phyloP scores from a whole-genome alignment of 352 stramenopile species.

The Phytophthora pini region DNA sequence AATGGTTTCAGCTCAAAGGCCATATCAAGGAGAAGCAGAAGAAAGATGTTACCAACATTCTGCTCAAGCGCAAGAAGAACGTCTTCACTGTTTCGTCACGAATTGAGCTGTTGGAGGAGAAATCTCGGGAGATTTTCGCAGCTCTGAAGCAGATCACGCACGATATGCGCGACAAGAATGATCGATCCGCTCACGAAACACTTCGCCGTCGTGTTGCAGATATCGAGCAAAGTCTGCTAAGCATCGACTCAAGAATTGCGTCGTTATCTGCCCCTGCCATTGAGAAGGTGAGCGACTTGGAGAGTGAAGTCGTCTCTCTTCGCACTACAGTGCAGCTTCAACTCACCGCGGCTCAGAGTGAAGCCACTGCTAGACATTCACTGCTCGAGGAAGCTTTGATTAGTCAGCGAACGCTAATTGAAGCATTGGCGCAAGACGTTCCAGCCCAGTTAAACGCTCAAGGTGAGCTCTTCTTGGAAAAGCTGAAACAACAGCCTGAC shows the following conservation, averaged over 20 bases:
- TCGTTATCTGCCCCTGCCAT: slow-evolving; percentile 45
- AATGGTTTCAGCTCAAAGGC: slow-evolving; percentile 76
- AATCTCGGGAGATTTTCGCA: slow-evolving; percentile 70
- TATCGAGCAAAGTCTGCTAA: slow-evolving; percentile 55
- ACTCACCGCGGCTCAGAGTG: slow-evolving; percentile 36
- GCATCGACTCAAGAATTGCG: slow-evolving; percentile 50
- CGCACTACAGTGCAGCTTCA: slow-evolving; percentile 46
- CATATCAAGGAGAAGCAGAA: slow-evolving; percentile 84
- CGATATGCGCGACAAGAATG: slow-evolving; percentile 65
- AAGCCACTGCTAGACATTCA: slow-evolving; percentile 37
- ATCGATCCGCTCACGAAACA: slow-evolving; percentile 45
- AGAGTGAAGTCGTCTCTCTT: slow-evolving; percentile 42
- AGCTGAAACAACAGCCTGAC: slow-evolving; percentile 51
- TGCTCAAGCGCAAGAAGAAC: slow-evolving; percentile 84
- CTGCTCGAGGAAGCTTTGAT: slow-evolving; percentile 36
- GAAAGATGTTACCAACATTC: slow-evolving; percentile 74
- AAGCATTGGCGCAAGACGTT: slow-evolving; percentile 33
- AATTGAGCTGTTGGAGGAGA: slow-evolving; percentile 78
- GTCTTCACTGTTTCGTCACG: slow-evolving; percentile 78
- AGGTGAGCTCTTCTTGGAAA: slow-evolving; percentile 45
- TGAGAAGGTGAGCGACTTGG: slow-evolving; percentile 54
- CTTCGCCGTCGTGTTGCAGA: slow-evolving; percentile 63
- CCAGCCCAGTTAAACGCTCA: slow-evolving; percentile 38
- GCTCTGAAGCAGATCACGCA: slow-evolving; percentile 68
- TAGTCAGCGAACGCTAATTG: slow-evolving; percentile 43